These are phyloP conservation scores for Chenopodium album DNA, from an alignment of 148 eudicot species.

Conservation along the genomic window DNA sequence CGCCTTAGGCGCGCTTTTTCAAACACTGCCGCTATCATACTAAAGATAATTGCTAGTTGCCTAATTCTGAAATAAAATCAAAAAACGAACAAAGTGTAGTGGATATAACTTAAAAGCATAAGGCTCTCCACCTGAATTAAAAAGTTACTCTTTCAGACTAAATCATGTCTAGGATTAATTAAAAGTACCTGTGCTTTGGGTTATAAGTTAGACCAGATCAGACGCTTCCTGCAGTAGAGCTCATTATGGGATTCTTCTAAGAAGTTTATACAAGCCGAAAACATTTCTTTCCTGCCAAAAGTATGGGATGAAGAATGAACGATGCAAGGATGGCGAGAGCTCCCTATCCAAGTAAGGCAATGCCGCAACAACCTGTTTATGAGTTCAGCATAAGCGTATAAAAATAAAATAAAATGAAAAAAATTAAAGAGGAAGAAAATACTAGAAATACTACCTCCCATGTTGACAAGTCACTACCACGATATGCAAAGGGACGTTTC, in stretches of 20 bases:
- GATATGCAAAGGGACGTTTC: conserved; percentile 70
- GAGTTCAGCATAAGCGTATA: not conserved
- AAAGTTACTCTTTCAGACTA: not conserved
- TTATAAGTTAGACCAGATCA: conserved; percentile 5
- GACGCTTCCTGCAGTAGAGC: conserved; percentile 8
- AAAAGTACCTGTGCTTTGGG: conserved; percentile 17
- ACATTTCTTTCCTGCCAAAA: conserved; percentile 81
- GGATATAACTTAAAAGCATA: not conserved
- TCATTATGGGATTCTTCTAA: conserved; percentile 53
- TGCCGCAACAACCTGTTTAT: conserved; percentile 70
- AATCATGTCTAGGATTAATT: conserved; percentile 23
- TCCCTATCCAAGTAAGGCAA: conserved; percentile 82
- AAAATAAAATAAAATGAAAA: not conserved
- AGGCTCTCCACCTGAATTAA: conserved; percentile 1
- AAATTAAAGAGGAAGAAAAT: not conserved
- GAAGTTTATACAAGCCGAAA: conserved; percentile 81
- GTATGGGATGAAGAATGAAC: conserved; percentile 87
- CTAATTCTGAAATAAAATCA: not conserved
- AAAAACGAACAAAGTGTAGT: not conserved
- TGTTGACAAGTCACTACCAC: conserved; percentile 83
- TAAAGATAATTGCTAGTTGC: not conserved
- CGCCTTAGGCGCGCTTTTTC: too few relatives aligned
- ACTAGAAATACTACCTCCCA: conserved; percentile 69
- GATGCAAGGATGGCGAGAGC: conserved; percentile 64
- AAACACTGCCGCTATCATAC: not conserved